Evolutionary conservation across 495 filamentous ascomycete genomes (phyloP).

Genomic region (Articulospora tetracladia): DNA sequence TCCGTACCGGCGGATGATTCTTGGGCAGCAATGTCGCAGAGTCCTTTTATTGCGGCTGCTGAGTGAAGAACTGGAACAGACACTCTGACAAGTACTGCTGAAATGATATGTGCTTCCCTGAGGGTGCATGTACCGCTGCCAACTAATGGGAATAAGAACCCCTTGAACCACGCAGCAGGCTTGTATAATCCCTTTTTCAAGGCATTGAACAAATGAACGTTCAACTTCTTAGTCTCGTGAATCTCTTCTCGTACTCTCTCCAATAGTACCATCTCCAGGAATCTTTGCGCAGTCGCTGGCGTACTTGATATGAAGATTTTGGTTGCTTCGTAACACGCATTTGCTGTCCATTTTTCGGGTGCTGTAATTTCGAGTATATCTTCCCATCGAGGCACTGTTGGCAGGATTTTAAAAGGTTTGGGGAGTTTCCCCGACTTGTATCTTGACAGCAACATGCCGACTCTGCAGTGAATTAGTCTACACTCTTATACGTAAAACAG

Average conservation of each 20-base stretch:
- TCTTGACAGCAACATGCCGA: conserved; percentile 81
- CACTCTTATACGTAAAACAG: not conserved
- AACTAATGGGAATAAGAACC: conserved; percentile 87
- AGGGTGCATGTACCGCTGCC: conserved; percentile 69
- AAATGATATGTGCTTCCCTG: conserved; percentile 86
- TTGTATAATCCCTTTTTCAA: conserved; percentile 94
- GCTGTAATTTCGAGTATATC: conserved; percentile 78
- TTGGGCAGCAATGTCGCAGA: conserved; percentile 91
- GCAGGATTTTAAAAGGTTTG: conserved; percentile 96
- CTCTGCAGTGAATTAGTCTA: conserved; percentile 40
- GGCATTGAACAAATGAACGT: conserved; percentile 89
- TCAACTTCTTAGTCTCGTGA: conserved; percentile 82
- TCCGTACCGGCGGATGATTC: conserved; percentile 69
- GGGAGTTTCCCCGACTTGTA: conserved; percentile 94
- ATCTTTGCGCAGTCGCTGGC: conserved; percentile 70
- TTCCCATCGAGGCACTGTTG: conserved; percentile 85
- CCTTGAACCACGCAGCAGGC: conserved; percentile 95
- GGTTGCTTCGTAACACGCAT: conserved; percentile 82
- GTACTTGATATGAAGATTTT: conserved; percentile 83
- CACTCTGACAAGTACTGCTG: conserved; percentile 74
- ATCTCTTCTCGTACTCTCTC: conserved; percentile 88
- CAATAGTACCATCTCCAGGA: conserved; percentile 76
- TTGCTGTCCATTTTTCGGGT: conserved; percentile 82
- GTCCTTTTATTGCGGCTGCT: conserved; percentile 80
- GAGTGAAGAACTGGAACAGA: conserved; percentile 86